Percentiles rank a stretch among this genome's conserved stretches.
phyloP scores from a whole-genome alignment of 306 rosid genomes.

The Inga laurina region DNA sequence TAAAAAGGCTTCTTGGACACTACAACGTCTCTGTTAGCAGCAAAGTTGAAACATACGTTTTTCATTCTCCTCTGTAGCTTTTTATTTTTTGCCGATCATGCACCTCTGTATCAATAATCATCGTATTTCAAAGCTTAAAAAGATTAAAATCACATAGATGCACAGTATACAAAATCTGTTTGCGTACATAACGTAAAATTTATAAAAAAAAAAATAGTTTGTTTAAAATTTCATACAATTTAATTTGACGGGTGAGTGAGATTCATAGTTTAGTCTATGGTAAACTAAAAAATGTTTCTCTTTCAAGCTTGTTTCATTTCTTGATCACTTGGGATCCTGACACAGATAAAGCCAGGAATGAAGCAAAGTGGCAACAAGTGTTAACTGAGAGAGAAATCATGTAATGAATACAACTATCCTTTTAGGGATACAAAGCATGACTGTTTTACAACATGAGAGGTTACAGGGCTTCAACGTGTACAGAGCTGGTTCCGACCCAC shows the following conservation, averaged over 20 bases:
- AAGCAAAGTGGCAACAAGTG: slow-evolving; percentile 22
- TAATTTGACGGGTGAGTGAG: neutral
- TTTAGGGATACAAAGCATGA: slow-evolving; percentile 15
- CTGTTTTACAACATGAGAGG: slow-evolving; percentile 29
- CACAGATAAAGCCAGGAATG: neutral
- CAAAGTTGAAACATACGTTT: neutral
- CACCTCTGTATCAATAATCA: neutral
- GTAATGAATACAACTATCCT: neutral
- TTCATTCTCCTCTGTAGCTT: too few species aligned
- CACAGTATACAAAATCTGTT: neutral
- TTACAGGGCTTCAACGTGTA: slow-evolving; percentile 23
- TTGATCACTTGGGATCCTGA: neutral
- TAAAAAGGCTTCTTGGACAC: neutral
- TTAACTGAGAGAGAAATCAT: neutral
- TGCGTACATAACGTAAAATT: too few species aligned
- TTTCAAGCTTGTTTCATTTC: slow-evolving; percentile 1
- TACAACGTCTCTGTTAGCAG: neutral
- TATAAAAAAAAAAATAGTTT: neutral
- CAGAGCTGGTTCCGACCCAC: slow-evolving; percentile 32
- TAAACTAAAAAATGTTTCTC: slow-evolving; percentile 2
- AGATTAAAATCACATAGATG: neutral
- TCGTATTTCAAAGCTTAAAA: neutral
- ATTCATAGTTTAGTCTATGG: neutral
- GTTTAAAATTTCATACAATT: neutral
- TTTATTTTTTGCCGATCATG: too few species aligned